Conservation (phyloP, 768 basidiomycete species). For the Phlegmacium glaucopus region DNA sequence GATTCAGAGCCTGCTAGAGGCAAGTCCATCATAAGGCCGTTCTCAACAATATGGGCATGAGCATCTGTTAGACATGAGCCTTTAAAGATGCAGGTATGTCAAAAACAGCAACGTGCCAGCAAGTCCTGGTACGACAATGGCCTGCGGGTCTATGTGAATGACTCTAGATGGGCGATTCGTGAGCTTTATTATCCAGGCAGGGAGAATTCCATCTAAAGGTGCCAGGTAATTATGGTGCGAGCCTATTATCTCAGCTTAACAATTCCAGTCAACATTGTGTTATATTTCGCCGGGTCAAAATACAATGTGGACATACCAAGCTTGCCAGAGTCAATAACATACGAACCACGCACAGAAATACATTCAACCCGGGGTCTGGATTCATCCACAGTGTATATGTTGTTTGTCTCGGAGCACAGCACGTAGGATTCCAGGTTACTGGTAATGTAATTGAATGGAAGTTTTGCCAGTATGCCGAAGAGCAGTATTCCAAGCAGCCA, state of each 20-base stretch:
- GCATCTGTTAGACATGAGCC: slow-evolving; percentile 47
- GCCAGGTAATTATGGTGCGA: neutral
- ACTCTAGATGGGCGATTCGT: slow-evolving; percentile 4
- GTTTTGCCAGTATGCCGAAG: neutral
- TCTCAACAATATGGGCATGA: slow-evolving; percentile 74
- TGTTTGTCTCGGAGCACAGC: slow-evolving; percentile 49
- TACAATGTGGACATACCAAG: slow-evolving; percentile 35
- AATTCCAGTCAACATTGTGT: neutral
- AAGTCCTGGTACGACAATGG: slow-evolving; percentile 62
- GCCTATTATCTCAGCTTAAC: slow-evolving; percentile 9
- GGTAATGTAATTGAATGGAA: slow-evolving; percentile 5
- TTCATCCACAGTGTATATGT: slow-evolving; percentile 71
- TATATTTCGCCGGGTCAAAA: neutral
- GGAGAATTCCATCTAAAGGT: neutral
- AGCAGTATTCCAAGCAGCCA: slow-evolving; percentile 7
- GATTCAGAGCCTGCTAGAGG: slow-evolving; percentile 58
- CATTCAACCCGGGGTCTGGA: slow-evolving; percentile 53
- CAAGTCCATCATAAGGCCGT: slow-evolving; percentile 69
- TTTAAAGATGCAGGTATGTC: neutral
- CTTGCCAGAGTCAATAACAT: slow-evolving; percentile 46
- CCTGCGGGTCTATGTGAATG: slow-evolving; percentile 8
- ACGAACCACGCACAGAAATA: slow-evolving; percentile 47
- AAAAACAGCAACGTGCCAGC: slow-evolving; percentile 43
- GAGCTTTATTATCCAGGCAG: slow-evolving; percentile 3
- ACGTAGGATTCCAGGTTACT: slow-evolving; percentile 35